Conservation (phyloP, 139 green algal species). For the Microglena sp. region DNA sequence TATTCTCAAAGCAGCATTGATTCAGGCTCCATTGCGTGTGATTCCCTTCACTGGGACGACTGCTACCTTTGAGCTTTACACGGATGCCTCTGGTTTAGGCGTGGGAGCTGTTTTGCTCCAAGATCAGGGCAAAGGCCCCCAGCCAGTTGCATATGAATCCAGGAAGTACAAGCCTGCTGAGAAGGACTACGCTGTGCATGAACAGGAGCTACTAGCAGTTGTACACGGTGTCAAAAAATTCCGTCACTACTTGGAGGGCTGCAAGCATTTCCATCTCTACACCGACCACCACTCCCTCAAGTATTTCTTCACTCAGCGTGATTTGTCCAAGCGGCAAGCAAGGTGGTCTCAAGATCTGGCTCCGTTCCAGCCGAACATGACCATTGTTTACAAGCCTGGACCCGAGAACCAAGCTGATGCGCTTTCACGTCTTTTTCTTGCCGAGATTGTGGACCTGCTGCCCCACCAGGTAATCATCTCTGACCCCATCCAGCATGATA, state of each 20-base stretch:
- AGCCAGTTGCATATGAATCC: constrained; percentile 23
- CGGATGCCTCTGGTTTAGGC: constrained; percentile 24
- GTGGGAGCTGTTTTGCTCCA: constrained; percentile 26
- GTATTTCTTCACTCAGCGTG: constrained; percentile 23
- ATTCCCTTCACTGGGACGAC: too few relatives aligned
- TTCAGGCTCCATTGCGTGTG: too few relatives aligned
- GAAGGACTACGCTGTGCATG: constrained; percentile 27
- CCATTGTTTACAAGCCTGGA: constrained; percentile 22
- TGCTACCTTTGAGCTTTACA: constrained; percentile 14
- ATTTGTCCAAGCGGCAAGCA: constrained; percentile 21
- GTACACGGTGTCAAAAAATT: constrained; percentile 22
- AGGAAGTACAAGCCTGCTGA: constrained; percentile 23
- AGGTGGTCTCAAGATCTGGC: constrained; percentile 25
- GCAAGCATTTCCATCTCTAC: constrained; percentile 14
- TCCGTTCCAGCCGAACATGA: constrained; percentile 15
- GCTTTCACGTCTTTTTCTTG: constrained; percentile 20
- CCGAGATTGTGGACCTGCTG: too few relatives aligned
- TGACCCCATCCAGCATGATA: constrained; percentile 3
- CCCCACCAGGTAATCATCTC: not conserved
- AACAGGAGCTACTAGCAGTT: constrained; percentile 37
- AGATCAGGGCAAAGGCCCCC: constrained; percentile 10
- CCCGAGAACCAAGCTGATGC: constrained; percentile 27
- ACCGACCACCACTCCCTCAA: constrained; percentile 22
- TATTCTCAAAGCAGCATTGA: too few relatives aligned
- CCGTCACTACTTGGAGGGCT: constrained; percentile 31